Conservation (phyloP, 768 basidiomycete species). For the Lactifluus subvellereus region DNA sequence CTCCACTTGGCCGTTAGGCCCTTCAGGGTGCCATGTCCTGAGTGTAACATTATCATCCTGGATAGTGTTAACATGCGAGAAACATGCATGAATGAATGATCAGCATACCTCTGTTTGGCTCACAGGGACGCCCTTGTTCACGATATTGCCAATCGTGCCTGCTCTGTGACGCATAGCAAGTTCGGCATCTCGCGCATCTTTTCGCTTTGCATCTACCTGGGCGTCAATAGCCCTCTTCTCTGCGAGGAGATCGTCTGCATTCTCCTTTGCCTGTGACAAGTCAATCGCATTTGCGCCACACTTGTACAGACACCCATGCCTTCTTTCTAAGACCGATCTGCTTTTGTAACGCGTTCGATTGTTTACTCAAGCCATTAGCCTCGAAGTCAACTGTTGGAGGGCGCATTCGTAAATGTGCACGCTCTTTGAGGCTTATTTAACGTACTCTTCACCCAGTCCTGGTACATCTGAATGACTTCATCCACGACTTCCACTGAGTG, state of each 20-base stretch:
- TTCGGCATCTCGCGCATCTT: constrained; percentile 74
- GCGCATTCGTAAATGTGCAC: not conserved
- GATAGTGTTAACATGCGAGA: not conserved
- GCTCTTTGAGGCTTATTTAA: constrained; percentile 19
- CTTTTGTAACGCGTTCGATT: constrained; percentile 89
- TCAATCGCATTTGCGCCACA: constrained; percentile 1
- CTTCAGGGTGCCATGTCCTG: constrained; percentile 82
- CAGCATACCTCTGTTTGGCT: constrained; percentile 76
- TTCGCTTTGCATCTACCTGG: constrained; percentile 68
- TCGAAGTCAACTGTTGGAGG: constrained; percentile 79
- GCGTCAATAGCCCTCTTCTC: constrained; percentile 83
- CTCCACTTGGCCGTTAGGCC: constrained; percentile 64
- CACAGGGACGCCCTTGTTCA: constrained; percentile 80
- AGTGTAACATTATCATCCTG: constrained; percentile 88
- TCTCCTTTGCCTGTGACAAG: constrained; percentile 71
- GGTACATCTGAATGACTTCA: constrained; percentile 87
- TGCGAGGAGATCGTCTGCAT: constrained; percentile 80
- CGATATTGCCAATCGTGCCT: constrained; percentile 83
- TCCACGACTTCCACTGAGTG: constrained; percentile 89
- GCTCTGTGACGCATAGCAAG: constrained; percentile 74
- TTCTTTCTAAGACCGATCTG: constrained; percentile 93
- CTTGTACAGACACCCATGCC: constrained; percentile 36
- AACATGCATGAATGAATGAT: too few species aligned
- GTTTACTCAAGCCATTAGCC: constrained; percentile 66
- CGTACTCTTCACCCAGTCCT: constrained; percentile 92